These are phyloP conservation scores for Eucalyptus shirleyi DNA, from an alignment of 345 rosid species.

Conservation along the genomic window DNA sequence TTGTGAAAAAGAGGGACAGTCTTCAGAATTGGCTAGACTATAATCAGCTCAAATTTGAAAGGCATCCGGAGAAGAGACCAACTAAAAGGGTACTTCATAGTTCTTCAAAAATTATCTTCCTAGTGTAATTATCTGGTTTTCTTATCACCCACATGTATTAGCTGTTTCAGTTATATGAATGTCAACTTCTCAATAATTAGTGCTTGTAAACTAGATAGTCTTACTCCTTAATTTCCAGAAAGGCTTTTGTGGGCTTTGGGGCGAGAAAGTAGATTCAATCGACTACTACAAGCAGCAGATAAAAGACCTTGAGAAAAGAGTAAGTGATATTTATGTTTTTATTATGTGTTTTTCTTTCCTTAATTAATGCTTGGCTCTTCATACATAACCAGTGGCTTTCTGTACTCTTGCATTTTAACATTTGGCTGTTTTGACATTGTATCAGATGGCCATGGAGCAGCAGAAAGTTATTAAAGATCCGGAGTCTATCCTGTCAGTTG, in stretches of 20 bases:
- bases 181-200: not conserved
- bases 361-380: not conserved
- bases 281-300: slow-evolving; percentile 67
- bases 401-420: not conserved
- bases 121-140: not conserved
- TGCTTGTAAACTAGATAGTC: not conserved
- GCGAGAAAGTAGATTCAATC: slow-evolving; percentile 66
- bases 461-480: slow-evolving; percentile 59
- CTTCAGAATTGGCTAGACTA: slow-evolving; percentile 87
- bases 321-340: slow-evolving; percentile 10
- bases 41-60: slow-evolving; percentile 67
- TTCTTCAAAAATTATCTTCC: not conserved
- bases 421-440: not conserved
- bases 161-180: not conserved
- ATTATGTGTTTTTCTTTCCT: not conserved
- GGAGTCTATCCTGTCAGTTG: slow-evolving; percentile 62
- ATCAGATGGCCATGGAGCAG: slow-evolving; percentile 71
- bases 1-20: slow-evolving; percentile 65
- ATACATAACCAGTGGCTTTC: not conserved
- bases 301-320: slow-evolving; percentile 41
- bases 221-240: slow-evolving; percentile 26
- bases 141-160: not conserved
- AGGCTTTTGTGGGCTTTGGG: slow-evolving; percentile 87
- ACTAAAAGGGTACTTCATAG: slow-evolving; percentile 41
- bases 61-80: slow-evolving; percentile 72